Conservation (phyloP, 129 eudicot genomes). For the Rutidosis leptorrhynchoides region DNA sequence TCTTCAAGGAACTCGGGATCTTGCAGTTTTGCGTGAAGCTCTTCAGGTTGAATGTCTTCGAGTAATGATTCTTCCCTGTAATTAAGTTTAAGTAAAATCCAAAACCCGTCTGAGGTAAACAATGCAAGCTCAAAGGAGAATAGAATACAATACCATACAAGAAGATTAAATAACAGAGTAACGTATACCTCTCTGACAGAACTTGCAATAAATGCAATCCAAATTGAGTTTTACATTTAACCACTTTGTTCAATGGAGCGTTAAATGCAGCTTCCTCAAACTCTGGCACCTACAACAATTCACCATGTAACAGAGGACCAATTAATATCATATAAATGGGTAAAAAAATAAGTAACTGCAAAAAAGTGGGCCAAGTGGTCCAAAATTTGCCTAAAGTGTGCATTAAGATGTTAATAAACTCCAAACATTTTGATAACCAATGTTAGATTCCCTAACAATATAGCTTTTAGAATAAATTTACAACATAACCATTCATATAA, state of each 20-base stretch:
- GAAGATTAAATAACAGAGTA: neutral
- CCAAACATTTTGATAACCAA: neutral
- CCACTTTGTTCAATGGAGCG: conserved; percentile 75
- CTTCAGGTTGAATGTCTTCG: conserved; percentile 68
- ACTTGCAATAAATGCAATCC: conserved; percentile 99
- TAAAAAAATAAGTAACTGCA: neutral
- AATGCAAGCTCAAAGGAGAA: neutral
- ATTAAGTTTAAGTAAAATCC: conserved; percentile 14
- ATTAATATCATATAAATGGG: neutral
- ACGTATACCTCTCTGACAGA: conserved; percentile 70
- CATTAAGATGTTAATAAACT: neutral
- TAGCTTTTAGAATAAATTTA: neutral
- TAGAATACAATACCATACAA: neutral
- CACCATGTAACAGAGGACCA: conserved; percentile 9
- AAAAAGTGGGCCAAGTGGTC: neutral
- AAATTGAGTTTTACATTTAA: conserved; percentile 83
- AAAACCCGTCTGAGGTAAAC: conserved; percentile 14
- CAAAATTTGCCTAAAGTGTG: neutral
- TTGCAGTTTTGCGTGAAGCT: conserved; percentile 75
- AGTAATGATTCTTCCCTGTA: conserved; percentile 74
- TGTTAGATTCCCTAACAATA: neutral
- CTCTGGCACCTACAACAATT: conserved; percentile 71
- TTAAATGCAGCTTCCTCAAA: conserved; percentile 97
- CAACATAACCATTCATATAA: neutral
- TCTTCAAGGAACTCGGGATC: conserved; percentile 74